Evolutionary conservation across 2,329 filamentous ascomycete species (phyloP).

Genomic region (Phialocephala sp.): DNA sequence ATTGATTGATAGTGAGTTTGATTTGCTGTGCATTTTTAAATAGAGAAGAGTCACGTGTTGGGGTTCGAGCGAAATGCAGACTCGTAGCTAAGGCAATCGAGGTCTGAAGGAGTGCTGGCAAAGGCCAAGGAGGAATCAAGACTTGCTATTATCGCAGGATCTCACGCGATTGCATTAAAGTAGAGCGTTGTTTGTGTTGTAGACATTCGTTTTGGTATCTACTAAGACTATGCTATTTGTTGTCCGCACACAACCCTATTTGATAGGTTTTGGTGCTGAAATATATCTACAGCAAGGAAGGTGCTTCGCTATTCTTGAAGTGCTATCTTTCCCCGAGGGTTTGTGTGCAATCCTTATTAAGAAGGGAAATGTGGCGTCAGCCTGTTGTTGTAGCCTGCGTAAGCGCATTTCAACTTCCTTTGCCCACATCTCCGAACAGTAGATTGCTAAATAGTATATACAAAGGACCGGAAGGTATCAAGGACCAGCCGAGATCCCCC

Average conservation of each 20-base stretch:
- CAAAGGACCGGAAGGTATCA: neutral
- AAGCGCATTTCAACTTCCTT: neutral
- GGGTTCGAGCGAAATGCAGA: neutral
- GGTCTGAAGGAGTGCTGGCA: no score
- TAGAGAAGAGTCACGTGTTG: neutral
- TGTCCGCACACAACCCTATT: constrained; percentile 7
- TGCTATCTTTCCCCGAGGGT: neutral
- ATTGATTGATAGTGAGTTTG: neutral
- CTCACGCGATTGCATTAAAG: no score
- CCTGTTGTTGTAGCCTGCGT: neutral
- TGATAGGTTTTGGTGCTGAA: neutral
- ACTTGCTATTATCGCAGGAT: no score
- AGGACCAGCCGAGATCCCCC: neutral
- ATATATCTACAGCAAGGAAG: constrained; percentile 2
- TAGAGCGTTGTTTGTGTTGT: neutral
- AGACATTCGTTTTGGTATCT: constrained; percentile 7
- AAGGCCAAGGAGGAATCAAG: no score
- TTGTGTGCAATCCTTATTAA: neutral
- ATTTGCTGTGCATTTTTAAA: neutral
- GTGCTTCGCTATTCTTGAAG: neutral
- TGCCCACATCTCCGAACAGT: neutral
- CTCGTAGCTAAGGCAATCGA: neutral
- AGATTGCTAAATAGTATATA: neutral
- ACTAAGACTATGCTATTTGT: neutral
- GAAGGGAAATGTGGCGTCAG: constrained; percentile 1